Percentiles rank a stretch among this genome's conserved stretches.
Evolutionary conservation across 1,284 basidiomycete genomes (phyloP).

Genomic region (Apiotrichum laibachii): DNA sequence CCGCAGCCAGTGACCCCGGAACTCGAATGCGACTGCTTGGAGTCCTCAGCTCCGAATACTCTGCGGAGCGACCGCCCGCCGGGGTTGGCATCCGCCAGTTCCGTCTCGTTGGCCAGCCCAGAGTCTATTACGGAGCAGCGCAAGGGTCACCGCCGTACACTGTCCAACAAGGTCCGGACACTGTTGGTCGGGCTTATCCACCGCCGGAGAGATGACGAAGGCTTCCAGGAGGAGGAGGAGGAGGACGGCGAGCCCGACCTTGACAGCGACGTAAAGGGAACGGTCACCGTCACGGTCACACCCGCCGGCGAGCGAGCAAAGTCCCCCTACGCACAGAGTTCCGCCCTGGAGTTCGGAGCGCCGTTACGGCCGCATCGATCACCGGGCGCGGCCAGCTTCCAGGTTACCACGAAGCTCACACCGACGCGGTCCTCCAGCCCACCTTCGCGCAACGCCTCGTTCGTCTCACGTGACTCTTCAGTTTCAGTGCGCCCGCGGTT

Average conservation of each 20-base stretch:
- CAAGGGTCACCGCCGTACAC: conserved; percentile 19
- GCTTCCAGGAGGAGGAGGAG: background rate
- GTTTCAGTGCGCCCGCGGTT: background rate
- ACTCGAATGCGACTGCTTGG: too few species aligned
- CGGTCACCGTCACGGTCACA: too few species aligned
- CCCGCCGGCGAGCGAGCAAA: too few species aligned
- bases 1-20: too few species aligned
- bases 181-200: conserved; percentile 21
- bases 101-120: too few species aligned
- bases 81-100: too few species aligned
- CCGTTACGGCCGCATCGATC: conserved; percentile 33
- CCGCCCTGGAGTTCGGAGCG: conserved; percentile 6
- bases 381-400: conserved; percentile 32
- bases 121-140: background rate
- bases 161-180: conserved; percentile 33
- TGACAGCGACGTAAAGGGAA: background rate
- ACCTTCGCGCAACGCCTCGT: conserved; percentile 3
- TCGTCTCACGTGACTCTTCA: conserved; percentile 5
- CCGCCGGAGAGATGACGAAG: conserved; percentile 1
- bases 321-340: too few species aligned
- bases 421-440: conserved; percentile 16
- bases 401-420: conserved; percentile 20
- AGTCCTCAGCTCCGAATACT: too few species aligned
- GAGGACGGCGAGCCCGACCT: background rate
- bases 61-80: too few species aligned